A percentile compares a stretch with the other conserved stretches of the same genome.
These are phyloP conservation scores for Cerioporus squamosus DNA, from an alignment of 1,284 basidiomycete genomes.

Conservation along the genomic window DNA sequence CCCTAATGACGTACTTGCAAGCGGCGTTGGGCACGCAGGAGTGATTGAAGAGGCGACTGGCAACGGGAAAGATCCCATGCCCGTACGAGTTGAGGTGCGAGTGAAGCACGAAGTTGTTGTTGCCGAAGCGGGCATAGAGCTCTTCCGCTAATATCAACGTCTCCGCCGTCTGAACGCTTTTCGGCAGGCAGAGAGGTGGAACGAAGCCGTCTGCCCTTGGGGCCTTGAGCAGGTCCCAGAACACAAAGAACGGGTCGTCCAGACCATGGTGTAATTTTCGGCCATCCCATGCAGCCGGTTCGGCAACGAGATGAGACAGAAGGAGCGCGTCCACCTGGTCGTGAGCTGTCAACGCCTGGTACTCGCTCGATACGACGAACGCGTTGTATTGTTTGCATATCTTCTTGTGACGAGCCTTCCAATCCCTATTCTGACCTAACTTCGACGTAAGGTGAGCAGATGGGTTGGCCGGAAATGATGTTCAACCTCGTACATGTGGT, in stretches of 20 bases:
- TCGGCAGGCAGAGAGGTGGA: slow-evolving; percentile 29
- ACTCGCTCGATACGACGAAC: slow-evolving; percentile 49
- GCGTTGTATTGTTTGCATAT: slow-evolving; percentile 61
- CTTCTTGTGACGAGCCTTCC: slow-evolving; percentile 64
- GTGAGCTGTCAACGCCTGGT: slow-evolving; percentile 51
- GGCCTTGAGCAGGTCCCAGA: slow-evolving; percentile 58
- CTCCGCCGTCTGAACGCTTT: slow-evolving; percentile 11
- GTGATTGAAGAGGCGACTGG: slow-evolving; percentile 78
- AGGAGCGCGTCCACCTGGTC: slow-evolving; percentile 64
- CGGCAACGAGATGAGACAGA: slow-evolving; percentile 62
- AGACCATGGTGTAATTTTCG: not conserved
- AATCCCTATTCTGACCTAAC: slow-evolving; percentile 68
- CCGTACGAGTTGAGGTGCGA: slow-evolving; percentile 68
- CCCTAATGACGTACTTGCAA: slow-evolving; percentile 56
- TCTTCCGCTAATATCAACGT: slow-evolving; percentile 29
- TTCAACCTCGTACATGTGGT: slow-evolving; percentile 50
- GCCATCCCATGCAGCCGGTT: slow-evolving; percentile 24
- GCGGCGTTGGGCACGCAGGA: slow-evolving; percentile 75
- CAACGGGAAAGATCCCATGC: slow-evolving; percentile 72
- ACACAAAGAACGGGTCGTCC: slow-evolving; percentile 34
- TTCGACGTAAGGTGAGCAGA: not conserved
- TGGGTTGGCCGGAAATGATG: not conserved
- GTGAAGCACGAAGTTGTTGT: slow-evolving; percentile 79
- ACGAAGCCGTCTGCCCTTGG: slow-evolving; percentile 31
- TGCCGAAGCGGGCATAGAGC: slow-evolving; percentile 65